Evolutionary conservation across 108 stramenopile species (phyloP), one percentile per base, ranked within the genome.

Genomic region (Nitzschia sp.): DNA sequence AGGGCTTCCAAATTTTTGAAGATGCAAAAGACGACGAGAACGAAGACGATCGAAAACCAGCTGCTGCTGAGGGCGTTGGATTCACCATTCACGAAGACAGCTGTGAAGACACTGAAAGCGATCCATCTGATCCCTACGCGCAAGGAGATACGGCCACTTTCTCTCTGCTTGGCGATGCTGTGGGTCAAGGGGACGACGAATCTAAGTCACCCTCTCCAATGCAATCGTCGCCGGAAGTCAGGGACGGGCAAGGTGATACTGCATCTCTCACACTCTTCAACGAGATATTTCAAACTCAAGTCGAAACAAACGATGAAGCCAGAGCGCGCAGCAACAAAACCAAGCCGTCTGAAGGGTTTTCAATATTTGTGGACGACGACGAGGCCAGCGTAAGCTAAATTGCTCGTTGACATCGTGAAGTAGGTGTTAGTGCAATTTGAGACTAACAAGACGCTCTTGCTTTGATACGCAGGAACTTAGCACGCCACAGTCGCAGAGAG

Each of bases 251-350:
- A 34, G 88, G 76, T 19, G 87, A 82, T 32, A 85, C 83, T 38
- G 88, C 84, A 30, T 71, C 83, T 1, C 56, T 85, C 13, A 83
- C 87, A 13, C 64, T 83, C 18, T 68, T 88, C 54, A 82, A 72
- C 36, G 78, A 82, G 48, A 64, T 70, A 15, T 59, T 88, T 17
- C 38, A 69, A n/a, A 70, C 34, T 34, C 53, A 27, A 45, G 51
- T 35, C 36, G 46, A 28, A 28, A 25, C 5, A 55, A 36, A 8
- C 31, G n/a, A 66, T 1, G 30, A 49, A 4, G 49, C 24, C 25
- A 1, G 24, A 1, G 25, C n/a, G 25, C 1, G 15, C 1, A n/a
- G n/a, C n/a, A 18, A 56, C 28, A 53, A 42, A 26, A 59, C 54
- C 4, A 64, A 47, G 56, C 21, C 32, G 3, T 17, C n/a, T 27